phyloP scores from a whole-genome alignment of 768 basidiomycete species.

The Cystoderma amianthinum region DNA sequence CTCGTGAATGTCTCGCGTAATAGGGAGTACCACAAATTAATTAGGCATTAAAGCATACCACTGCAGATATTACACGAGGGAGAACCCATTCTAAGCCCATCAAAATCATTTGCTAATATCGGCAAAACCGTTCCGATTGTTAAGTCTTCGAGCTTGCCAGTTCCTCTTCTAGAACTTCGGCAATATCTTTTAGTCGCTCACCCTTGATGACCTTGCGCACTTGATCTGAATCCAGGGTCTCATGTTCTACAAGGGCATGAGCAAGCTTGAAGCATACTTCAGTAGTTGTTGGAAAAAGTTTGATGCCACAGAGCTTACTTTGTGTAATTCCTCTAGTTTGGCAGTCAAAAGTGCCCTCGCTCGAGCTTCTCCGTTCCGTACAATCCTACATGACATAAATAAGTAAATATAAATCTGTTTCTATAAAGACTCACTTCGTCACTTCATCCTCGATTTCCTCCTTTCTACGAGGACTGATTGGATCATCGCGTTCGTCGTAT shows the following conservation, averaged over 20 bases:
- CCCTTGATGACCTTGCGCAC: slow-evolving; percentile 83
- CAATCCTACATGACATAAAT: slow-evolving; percentile 48
- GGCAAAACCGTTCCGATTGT: too few species aligned
- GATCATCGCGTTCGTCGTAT: slow-evolving; percentile 65
- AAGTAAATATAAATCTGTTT: too few species aligned
- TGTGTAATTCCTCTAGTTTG: slow-evolving; percentile 70
- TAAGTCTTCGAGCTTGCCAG: slow-evolving; percentile 23
- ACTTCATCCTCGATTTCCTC: slow-evolving; percentile 89
- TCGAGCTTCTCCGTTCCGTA: slow-evolving; percentile 65
- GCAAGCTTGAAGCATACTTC: slow-evolving; percentile 58
- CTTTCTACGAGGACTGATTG: slow-evolving; percentile 67
- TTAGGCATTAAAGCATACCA: too few species aligned
- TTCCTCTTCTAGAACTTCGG: slow-evolving; percentile 60
- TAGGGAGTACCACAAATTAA: not conserved
- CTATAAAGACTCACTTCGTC: slow-evolving; percentile 46
- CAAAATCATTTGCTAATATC: too few species aligned
- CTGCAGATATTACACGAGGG: too few species aligned
- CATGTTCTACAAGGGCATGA: slow-evolving; percentile 87
- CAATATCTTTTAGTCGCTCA: slow-evolving; percentile 65
- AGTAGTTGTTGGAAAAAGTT: too few species aligned
- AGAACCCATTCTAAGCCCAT: too few species aligned
- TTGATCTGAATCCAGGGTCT: slow-evolving; percentile 85
- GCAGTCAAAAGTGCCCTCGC: slow-evolving; percentile 57
- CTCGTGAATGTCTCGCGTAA: slow-evolving; percentile 4
- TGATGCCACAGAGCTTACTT: slow-evolving; percentile 33